A percentile compares a stretch with the other conserved stretches of the same genome.
These are phyloP conservation scores for Trichoderma lentiforme DNA, from an alignment of 2,329 filamentous ascomycete genomes.

Conservation along the genomic window DNA sequence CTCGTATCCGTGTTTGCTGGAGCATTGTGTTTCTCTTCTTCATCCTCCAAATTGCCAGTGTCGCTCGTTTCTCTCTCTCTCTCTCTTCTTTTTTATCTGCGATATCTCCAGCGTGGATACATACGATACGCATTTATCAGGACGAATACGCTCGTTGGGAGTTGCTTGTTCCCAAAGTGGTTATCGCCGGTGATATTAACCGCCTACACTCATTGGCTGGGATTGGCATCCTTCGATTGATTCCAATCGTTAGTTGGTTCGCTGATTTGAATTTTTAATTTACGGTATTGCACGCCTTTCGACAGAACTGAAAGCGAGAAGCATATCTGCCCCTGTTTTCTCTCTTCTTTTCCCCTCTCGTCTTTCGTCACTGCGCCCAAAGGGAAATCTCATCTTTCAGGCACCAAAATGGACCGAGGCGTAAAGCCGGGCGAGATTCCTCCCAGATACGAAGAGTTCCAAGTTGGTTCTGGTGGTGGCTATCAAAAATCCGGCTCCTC, in stretches of 20 bases:
- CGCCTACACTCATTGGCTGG: not conserved
- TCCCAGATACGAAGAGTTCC: constrained; percentile 30
- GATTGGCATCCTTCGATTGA: not conserved
- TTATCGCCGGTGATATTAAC: constrained; percentile 7
- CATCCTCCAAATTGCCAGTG: not conserved
- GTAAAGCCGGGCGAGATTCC: constrained; percentile 27
- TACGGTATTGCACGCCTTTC: not conserved
- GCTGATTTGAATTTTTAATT: not conserved
- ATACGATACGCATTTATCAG: not conserved
- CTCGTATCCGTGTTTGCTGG: not conserved
- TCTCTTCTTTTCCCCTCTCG: not conserved
- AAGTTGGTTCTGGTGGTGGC: constrained; percentile 23
- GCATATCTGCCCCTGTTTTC: not conserved
- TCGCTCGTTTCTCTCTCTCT: not conserved
- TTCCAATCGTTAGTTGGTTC: not conserved
- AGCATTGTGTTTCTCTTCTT: not conserved
- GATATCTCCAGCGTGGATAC: not conserved
- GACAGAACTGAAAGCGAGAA: not conserved
- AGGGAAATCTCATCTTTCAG: not conserved
- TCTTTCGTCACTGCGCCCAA: not conserved
- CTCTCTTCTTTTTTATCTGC: not conserved
- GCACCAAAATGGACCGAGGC: not conserved
- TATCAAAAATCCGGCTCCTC: constrained; percentile 25
- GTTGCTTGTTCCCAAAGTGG: constrained; percentile 1
- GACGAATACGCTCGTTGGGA: not conserved